Percentiles rank a stretch among this genome's conserved stretches.
phyloP scores from a whole-genome alignment of 2,329 filamentous ascomycete genomes.

The Trichoderma citrinoviride region DNA sequence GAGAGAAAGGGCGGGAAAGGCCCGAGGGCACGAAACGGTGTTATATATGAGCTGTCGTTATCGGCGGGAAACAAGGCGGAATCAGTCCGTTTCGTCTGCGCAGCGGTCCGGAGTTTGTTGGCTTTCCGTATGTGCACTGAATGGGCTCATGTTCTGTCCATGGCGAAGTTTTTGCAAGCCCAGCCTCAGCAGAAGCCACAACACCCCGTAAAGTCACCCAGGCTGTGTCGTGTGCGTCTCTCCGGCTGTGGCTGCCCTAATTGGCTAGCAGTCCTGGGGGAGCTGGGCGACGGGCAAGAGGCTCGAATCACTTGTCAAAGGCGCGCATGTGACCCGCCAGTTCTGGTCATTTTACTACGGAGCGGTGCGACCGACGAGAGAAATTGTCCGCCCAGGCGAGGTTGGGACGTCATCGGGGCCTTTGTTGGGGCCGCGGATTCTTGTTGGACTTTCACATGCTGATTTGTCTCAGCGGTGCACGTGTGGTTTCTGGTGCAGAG shows the following conservation, averaged over 20 bases:
- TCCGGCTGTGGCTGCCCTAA: constrained; percentile 18
- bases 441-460: constrained; percentile 19
- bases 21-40: not conserved
- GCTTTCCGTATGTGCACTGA: not conserved
- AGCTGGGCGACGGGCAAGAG: not conserved
- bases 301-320: constrained; percentile 11
- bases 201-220: constrained; percentile 2
- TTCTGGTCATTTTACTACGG: constrained; percentile 12
- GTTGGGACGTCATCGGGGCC: constrained; percentile 8
- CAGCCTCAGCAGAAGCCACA: constrained; percentile 5
- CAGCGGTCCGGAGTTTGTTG: not conserved
- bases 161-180: constrained; percentile 12
- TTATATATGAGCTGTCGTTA: not conserved
- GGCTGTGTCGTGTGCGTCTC: constrained; percentile 18
- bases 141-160: not conserved
- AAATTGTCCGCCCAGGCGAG: constrained; percentile 1
- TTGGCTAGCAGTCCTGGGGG: not conserved
- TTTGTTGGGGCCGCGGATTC: constrained; percentile 15
- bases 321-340: constrained; percentile 21
- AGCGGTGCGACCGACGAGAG: not conserved
- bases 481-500: too few relatives aligned
- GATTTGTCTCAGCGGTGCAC: constrained; percentile 3
- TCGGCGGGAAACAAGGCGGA: not conserved
- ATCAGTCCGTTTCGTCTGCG: not conserved
- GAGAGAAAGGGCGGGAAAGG: not conserved